Evolutionary conservation across 768 basidiomycete genomes (phyloP).

Genomic region (Coprinopsis sp.): DNA sequence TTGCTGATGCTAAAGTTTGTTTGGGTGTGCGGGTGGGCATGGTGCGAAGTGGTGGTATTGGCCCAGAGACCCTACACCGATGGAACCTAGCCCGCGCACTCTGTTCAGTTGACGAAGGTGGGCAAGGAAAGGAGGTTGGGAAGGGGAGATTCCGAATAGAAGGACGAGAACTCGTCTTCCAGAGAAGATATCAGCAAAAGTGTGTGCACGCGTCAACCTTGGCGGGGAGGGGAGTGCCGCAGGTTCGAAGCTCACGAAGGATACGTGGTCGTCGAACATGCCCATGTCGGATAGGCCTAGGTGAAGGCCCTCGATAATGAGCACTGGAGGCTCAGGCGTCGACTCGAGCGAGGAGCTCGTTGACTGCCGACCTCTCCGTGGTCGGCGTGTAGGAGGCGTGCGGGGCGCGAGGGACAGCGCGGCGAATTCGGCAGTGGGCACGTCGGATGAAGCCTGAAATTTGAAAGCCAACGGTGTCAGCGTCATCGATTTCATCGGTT

Average conservation of each 20-base stretch:
- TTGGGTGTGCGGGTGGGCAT: conserved; percentile 14
- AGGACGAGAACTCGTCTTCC: conserved; percentile 27
- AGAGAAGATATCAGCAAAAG: conserved; percentile 35
- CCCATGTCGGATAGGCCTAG: conserved; percentile 34
- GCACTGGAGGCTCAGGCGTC: conserved; percentile 43
- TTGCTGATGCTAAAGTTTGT: conserved; percentile 1
- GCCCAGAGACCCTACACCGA: background rate
- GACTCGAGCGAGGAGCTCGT: conserved; percentile 53
- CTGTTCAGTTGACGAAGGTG: conserved; percentile 43
- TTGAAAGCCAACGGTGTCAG: conserved; percentile 21
- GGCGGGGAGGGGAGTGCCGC: conserved; percentile 25
- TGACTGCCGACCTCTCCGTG: conserved; percentile 34
- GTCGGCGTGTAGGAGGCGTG: conserved; percentile 40
- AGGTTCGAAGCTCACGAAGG: conserved; percentile 25
- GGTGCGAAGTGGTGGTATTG: background rate
- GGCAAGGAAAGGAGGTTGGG: conserved; percentile 44
- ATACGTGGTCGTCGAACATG: conserved; percentile 22
- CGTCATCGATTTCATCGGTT: too few relatives aligned
- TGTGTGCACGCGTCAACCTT: conserved; percentile 38
- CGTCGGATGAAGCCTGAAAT: conserved; percentile 19
- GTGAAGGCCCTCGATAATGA: conserved; percentile 35
- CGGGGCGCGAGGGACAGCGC: conserved; percentile 53
- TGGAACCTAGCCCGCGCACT: background rate
- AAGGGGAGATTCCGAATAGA: conserved; percentile 34
- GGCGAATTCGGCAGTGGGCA: conserved; percentile 45